Conservation (phyloP, 208 protist genomes). For the Leishmania tropica region DNA sequence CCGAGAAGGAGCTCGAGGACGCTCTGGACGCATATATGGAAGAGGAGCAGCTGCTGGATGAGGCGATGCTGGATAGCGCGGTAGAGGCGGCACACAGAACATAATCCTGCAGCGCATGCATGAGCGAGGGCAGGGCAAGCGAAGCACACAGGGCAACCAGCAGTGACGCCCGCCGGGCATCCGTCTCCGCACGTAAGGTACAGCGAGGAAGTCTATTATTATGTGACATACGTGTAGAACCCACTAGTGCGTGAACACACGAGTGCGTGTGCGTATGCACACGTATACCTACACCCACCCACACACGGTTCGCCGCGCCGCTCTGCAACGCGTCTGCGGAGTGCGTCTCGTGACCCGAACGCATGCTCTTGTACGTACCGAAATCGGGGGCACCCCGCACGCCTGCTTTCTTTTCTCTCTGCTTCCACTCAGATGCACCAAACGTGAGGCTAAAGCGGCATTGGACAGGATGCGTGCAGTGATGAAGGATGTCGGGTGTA, state of each 20-base stretch:
- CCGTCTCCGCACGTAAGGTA: neutral
- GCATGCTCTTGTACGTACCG: neutral
- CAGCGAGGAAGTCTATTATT: neutral
- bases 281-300: neutral
- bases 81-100: constrained; percentile 16
- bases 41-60: constrained; percentile 39
- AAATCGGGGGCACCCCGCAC: neutral
- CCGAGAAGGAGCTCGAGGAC: constrained; percentile 25
- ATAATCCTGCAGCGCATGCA: neutral
- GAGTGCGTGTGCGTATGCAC: neutral
- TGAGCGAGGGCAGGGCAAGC: neutral
- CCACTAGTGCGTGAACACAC: neutral
- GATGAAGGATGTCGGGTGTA: neutral
- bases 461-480: neutral
- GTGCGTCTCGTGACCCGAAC: neutral
- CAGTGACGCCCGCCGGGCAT: neutral
- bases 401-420: neutral
- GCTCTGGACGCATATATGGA: constrained; percentile 39
- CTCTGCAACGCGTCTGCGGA: neutral
- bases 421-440: neutral
- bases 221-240: neutral
- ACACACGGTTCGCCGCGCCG: neutral
- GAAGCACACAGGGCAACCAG: neutral
- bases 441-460: neutral
- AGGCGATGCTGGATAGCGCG: constrained; percentile 41